Evolutionary conservation across 176 grass and related monocot species (phyloP), one percentile per base, ranked within the genome.

Genomic region (Hordeum marinum): DNA sequence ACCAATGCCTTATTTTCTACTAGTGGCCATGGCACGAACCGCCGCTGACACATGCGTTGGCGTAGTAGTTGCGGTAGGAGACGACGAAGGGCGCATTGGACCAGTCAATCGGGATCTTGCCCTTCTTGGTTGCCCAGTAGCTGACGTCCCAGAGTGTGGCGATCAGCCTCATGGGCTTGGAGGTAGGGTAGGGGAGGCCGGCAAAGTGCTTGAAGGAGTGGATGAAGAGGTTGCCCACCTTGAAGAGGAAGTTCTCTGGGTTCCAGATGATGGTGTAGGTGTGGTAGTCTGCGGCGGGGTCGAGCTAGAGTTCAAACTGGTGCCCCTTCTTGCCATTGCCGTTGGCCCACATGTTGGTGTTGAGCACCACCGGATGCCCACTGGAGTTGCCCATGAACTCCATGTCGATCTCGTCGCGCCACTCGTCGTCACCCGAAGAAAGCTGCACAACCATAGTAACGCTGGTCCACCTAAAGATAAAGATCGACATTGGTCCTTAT

Each of bases 111-210:
- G 65, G 70, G 48, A 88, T 77, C 32, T 57, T 23, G 4, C 89
- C 89, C 42, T 86, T 71, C 32, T 62, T 17, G 1, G 89, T 91
- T 0, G 89, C 85, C 89, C 89, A 91, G 89, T 91, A 86, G 54
- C 54, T 57, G 54, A 18, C 54, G 54, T 57, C 54, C 54, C 54
- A 57, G 0, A 57, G 54, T 7, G 46, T 87, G 82, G 43, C 85
- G 89, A 88, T 83, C n/a, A 91, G 29, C 36, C 78, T 76, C 89
- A 91, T 91, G 23, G 89, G 89, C 62, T 41, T 63, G 37, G 83
- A 74, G 37, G 17, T 68, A 3, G 89, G 89, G 26, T 76, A 91
- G 4, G 80, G 66, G 20, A 91, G 80, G 24, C 82, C 89, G 10
- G 23, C 83, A 81, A 72, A 81, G 69, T 83, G 87, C 60, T 68